phyloP scores from a whole-genome alignment of 768 basidiomycete species.

The Leccinum aurantiacum region DNA sequence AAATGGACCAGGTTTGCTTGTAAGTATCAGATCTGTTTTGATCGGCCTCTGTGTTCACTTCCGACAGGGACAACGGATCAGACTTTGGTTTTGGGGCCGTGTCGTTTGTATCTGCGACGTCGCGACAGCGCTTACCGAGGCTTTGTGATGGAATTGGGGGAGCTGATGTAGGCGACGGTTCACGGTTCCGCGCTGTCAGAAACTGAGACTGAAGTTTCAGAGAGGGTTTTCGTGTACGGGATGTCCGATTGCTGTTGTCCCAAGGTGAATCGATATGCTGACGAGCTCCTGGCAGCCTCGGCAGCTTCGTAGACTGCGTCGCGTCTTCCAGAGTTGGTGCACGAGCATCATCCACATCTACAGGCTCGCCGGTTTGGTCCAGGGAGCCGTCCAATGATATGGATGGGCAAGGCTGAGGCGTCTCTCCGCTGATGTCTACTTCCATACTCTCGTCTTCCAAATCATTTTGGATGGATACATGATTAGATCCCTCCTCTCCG shows the following conservation, averaged over 20 bases:
- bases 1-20: constrained; percentile 75
- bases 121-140: constrained; percentile 31
- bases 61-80: constrained; percentile 16
- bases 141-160: constrained; percentile 16
- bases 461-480: constrained; percentile 56
- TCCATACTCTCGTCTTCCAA: constrained; percentile 60
- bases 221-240: constrained; percentile 33
- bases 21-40: constrained; percentile 58
- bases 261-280: constrained; percentile 8
- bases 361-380: constrained; percentile 6
- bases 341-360: constrained; percentile 18
- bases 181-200: constrained; percentile 9
- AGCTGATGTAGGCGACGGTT: constrained; percentile 7
- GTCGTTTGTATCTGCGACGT: constrained; percentile 19
- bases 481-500: constrained; percentile 33
- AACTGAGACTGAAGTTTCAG: constrained; percentile 30
- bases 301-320: constrained; percentile 2
- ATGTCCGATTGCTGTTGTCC: constrained; percentile 13
- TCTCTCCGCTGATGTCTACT: constrained; percentile 52
- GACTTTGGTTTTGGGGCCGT: constrained; percentile 14
- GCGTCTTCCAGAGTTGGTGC: constrained; percentile 2
- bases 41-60: constrained; percentile 22
- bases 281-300: constrained; percentile 3
- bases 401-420: constrained; percentile 24
- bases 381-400: constrained; percentile 12